phyloP scores from a whole-genome alignment of 2,329 filamentous ascomycete genomes.

The Colletotrichum musae region DNA sequence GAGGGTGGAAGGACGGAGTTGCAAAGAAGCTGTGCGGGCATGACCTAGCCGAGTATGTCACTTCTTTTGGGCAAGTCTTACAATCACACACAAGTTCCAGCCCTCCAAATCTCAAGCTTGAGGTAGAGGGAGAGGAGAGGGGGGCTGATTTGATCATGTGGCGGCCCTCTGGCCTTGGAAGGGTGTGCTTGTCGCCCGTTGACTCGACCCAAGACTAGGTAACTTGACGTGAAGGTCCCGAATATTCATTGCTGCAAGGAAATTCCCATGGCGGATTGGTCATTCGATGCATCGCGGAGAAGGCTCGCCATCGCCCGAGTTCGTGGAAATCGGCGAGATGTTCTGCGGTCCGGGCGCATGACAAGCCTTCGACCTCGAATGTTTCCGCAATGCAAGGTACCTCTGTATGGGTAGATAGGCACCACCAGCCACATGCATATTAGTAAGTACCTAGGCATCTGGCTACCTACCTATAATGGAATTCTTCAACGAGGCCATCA shows the following conservation, averaged over 20 bases:
- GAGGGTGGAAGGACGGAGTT: constrained; percentile 2
- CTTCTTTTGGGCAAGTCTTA: background rate
- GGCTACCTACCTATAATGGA: no score
- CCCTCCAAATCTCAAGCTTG: constrained; percentile 23
- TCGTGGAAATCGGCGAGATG: background rate
- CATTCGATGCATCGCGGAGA: constrained; percentile 12
- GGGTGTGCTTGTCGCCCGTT: constrained; percentile 28
- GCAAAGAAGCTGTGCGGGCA: background rate
- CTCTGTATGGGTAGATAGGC: no score
- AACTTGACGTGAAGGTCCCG: constrained; percentile 1
- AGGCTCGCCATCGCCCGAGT: constrained; percentile 4
- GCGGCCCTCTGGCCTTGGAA: constrained; percentile 13
- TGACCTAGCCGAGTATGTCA: constrained; percentile 4
- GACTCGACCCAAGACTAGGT: constrained; percentile 14
- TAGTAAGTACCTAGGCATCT: no score
- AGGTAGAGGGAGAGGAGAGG: constrained; percentile 6
- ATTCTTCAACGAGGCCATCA: no score
- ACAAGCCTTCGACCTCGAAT: no score
- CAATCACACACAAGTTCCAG: constrained; percentile 8
- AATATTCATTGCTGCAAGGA: background rate
- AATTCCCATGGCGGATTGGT: constrained; percentile 2
- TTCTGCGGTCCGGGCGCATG: no score
- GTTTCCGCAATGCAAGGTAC: no score
- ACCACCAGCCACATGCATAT: no score
- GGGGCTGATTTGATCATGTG: constrained; percentile 28